Percentiles rank a stretch among this genome's conserved stretches.
Evolutionary conservation across 257 asterid species (phyloP).

Genomic region (Fraxinus anomala): DNA sequence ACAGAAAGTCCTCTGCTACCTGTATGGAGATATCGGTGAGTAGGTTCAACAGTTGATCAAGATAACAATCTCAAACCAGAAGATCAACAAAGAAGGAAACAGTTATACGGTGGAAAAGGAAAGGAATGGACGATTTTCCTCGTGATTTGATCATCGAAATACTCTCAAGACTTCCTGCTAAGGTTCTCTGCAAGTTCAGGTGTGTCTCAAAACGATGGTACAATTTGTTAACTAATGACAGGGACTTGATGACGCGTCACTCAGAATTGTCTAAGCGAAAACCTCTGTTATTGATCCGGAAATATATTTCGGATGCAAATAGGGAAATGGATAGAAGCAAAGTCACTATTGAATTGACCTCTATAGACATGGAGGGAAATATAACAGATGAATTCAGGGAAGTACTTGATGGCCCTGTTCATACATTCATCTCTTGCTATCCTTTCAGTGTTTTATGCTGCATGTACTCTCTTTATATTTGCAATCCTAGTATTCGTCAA

Average conservation of each 20-base stretch:
- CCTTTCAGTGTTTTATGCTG: conserved; percentile 4
- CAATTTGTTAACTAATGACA: background rate
- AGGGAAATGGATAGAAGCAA: background rate
- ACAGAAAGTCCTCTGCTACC: background rate
- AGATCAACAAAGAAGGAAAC: background rate
- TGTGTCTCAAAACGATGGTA: background rate
- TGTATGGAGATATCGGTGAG: background rate
- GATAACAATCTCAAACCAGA: background rate
- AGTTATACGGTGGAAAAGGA: background rate
- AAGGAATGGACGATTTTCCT: background rate
- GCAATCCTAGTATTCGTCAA: conserved; percentile 15
- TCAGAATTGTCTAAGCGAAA: background rate
- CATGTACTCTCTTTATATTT: conserved; percentile 11
- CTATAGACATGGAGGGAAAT: conserved; percentile 9
- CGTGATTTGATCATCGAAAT: conserved; percentile 16
- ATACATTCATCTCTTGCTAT: conserved; percentile 11
- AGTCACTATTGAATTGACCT: conserved; percentile 8
- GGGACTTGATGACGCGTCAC: background rate
- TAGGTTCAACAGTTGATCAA: background rate
- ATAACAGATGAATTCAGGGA: conserved; percentile 4
- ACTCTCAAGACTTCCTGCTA: conserved; percentile 12
- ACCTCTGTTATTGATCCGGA: background rate
- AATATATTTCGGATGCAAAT: background rate
- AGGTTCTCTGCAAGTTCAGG: conserved; percentile 16
- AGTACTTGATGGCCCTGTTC: conserved; percentile 7